These are phyloP conservation scores for Calonectria pteridis DNA, from an alignment of 2,329 filamentous ascomycete species.

Conservation along the genomic window DNA sequence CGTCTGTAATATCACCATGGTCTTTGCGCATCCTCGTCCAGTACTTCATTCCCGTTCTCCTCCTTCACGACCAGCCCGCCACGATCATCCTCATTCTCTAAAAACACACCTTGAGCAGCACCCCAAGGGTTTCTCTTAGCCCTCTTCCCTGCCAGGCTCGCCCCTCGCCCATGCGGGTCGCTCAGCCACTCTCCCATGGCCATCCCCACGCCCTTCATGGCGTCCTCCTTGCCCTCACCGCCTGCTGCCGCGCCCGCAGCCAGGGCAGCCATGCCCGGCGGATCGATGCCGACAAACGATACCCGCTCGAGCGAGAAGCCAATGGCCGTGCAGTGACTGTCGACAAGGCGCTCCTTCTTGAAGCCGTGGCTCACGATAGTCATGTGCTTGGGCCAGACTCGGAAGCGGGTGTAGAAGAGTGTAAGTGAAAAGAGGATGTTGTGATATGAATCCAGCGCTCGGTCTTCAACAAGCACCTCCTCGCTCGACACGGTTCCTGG, in stretches of 20 bases:
- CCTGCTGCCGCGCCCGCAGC: constrained; percentile 37
- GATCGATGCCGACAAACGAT: constrained; percentile 73
- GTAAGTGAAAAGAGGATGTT: constrained; percentile 83
- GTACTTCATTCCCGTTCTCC: constrained; percentile 52
- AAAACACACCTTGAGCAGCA: constrained; percentile 59
- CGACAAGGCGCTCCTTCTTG: constrained; percentile 72
- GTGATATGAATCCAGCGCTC: constrained; percentile 86
- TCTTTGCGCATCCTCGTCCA: constrained; percentile 54
- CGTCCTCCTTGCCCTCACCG: constrained; percentile 50
- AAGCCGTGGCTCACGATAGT: constrained; percentile 79
- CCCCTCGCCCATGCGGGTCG: constrained; percentile 65
- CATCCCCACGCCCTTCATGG: constrained; percentile 56
- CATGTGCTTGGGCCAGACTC: constrained; percentile 67
- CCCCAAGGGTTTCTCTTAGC: constrained; percentile 63
- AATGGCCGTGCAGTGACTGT: constrained; percentile 74
- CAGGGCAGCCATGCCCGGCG: constrained; percentile 59
- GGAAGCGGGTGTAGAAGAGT: constrained; percentile 56
- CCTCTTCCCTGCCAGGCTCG: constrained; percentile 61
- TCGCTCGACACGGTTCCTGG: constrained; percentile 20
- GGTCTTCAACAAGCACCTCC: constrained; percentile 71
- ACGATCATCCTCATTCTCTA: constrained; percentile 46
- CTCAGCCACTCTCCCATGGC: constrained; percentile 62
- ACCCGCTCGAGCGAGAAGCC: constrained; percentile 62
- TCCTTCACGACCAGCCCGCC: constrained; percentile 55
- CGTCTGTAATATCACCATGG: constrained; percentile 52